Percentiles rank a stretch among this genome's conserved stretches.
Conservation (phyloP, 352 stramenopile genomes). For the Nannochloropsis limnetica region DNA sequence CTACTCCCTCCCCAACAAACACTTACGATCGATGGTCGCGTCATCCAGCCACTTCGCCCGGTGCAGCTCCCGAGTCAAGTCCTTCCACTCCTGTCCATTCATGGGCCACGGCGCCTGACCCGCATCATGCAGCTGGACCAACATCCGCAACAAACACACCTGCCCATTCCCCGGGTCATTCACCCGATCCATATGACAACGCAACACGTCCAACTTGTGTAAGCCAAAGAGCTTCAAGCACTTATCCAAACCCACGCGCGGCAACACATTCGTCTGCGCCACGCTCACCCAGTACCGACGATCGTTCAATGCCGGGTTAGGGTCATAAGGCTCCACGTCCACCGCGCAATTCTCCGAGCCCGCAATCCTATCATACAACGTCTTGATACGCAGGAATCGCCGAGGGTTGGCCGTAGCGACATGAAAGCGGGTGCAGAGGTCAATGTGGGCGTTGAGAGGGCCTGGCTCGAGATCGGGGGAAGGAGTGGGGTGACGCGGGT, state of each 20-base stretch:
- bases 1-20: not conserved
- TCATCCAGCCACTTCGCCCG: constrained; percentile 67
- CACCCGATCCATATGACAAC: constrained; percentile 86
- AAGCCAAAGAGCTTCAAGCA: constrained; percentile 65
- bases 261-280: constrained; percentile 47
- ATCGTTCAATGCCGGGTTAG: not conserved
- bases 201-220: constrained; percentile 83
- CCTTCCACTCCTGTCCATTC: constrained; percentile 40
- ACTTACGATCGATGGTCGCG: constrained; percentile 42
- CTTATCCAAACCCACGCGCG: constrained; percentile 40
- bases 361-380: constrained; percentile 39
- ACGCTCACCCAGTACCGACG: constrained; percentile 44
- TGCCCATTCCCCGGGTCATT: constrained; percentile 73
- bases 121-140: constrained; percentile 56
- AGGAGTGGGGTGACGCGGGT: constrained; percentile 58
- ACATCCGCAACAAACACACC: constrained; percentile 65
- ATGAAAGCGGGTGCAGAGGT: not conserved
- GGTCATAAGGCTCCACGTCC: constrained; percentile 46
- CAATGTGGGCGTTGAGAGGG: not conserved
- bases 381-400: not conserved
- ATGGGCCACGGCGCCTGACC: not conserved
- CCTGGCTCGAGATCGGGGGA: constrained; percentile 60
- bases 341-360: constrained; percentile 46
- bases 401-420: not conserved
- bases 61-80: constrained; percentile 58